phyloP scores from a whole-genome alignment of 768 basidiomycete species.

The Boletus patriciae region DNA sequence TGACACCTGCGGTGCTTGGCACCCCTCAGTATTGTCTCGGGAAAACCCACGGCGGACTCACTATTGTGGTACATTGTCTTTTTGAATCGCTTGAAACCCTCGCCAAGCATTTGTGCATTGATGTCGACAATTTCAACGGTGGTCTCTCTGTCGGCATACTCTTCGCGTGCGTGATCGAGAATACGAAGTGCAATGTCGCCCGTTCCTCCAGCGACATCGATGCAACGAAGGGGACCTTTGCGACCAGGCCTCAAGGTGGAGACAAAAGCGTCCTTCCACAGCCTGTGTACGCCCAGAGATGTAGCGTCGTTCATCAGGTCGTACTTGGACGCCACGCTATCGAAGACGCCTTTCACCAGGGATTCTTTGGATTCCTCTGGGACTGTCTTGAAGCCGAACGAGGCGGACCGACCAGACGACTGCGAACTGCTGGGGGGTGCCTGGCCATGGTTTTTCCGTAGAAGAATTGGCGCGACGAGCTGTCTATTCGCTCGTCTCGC shows the following conservation, averaged over 20 bases:
- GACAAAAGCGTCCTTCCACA: constrained; percentile 96
- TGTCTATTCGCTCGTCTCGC: constrained; percentile 13
- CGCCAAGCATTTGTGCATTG: constrained; percentile 92
- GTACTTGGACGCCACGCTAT: constrained; percentile 92
- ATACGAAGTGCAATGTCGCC: constrained; percentile 96
- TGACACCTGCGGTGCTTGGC: constrained; percentile 82
- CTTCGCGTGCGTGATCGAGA: constrained; percentile 85
- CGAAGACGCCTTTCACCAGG: constrained; percentile 90
- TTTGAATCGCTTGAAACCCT: constrained; percentile 87
- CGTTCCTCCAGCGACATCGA: constrained; percentile 97
- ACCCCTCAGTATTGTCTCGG: constrained; percentile 2
- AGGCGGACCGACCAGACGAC: constrained; percentile 53
- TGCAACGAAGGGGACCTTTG: constrained; percentile 72
- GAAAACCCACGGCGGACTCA: constrained; percentile 37
- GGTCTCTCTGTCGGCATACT: constrained; percentile 87
- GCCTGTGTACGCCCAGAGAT: constrained; percentile 90
- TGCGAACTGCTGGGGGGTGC: constrained; percentile 8
- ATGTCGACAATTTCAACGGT: constrained; percentile 91
- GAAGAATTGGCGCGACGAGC: constrained; percentile 8
- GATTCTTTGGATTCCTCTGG: constrained; percentile 85
- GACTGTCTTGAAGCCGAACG: constrained; percentile 92
- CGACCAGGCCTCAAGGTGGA: constrained; percentile 72
- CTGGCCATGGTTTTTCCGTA: constrained; percentile 26
- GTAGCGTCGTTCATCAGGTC: constrained; percentile 99
- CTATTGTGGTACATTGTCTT: constrained; percentile 99